Base-by-base conservation (phyloP, 1,284 basidiomycete species). In the Malassezia slooffiae region DNA sequence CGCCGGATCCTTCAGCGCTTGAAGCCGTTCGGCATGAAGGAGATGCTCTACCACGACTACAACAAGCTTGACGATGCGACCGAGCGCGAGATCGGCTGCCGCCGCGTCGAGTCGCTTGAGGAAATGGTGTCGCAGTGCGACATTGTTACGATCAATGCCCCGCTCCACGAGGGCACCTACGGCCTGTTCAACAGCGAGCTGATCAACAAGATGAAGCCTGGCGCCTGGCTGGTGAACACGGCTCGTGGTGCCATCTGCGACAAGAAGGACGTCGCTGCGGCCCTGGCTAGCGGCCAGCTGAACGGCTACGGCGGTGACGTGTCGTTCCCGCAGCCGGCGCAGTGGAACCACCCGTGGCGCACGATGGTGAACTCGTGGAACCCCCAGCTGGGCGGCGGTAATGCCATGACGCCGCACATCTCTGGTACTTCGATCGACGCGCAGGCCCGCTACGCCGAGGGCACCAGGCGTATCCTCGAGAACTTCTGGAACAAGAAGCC, bases 41-140 rank as follows among this genome's bases (percentile, higher is more conserved):
- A 91, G 70, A 79, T 93, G 38, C 72, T 91, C 42, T 93, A 90
- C 77, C 93, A 83, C 71, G 89, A 95, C 74, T 93, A 93, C 72
- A 75, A 79, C 19, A 74, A 81, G 48, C 79, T 91, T 34, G 85
- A n/a, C 24, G 46, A 67, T 74, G 80, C 80, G 22, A 83, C 82
- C 28, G 80, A 77, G 22, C 76, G 82, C 70, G 75, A 77, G 20
- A 77, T 91, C 52, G 77, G 77, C 1, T 85, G 79, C 38, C 77
- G 82, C 50, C 79, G 85, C 44, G 80, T 90, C 30, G 80, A 81
- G 34, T 80, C 83, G 58, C 76, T 95, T 52, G 82, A 88, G 73
- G 82, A 89, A 9, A 82, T 93, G 67, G 79, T 93, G 36, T 78
- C 80, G 17, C 38, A 70, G 72, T 84, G 82, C 67, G 84, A 88